These are phyloP conservation scores for Ascochyta koolunga DNA, from an alignment of 2,329 filamentous ascomycete species.

Conservation along the genomic window DNA sequence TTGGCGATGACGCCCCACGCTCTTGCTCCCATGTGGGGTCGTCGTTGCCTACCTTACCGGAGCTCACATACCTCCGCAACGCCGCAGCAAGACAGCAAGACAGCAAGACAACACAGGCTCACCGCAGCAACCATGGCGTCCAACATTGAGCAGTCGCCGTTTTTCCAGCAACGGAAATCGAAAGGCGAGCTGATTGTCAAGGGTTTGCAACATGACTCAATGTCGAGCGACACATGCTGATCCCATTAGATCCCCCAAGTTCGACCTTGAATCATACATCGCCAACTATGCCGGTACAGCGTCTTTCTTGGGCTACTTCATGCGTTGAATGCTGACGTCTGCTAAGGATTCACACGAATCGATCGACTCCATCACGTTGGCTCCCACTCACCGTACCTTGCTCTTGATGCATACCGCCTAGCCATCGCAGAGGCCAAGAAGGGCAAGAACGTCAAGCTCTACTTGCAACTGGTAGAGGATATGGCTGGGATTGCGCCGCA, in stretches of 20 bases:
- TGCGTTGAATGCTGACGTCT: background rate
- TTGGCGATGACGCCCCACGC: conserved; percentile 10
- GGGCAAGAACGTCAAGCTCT: conserved; percentile 74
- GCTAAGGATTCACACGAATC: conserved; percentile 76
- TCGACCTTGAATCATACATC: conserved; percentile 91
- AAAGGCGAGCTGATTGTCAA: conserved; percentile 41
- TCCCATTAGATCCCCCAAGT: conserved; percentile 74
- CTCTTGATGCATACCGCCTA: conserved; percentile 78
- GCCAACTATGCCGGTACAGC: conserved; percentile 80
- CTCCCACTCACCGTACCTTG: conserved; percentile 74
- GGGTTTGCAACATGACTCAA: conserved; percentile 25
- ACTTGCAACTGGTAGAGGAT: conserved; percentile 70
- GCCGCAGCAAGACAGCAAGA: conserved; percentile 12
- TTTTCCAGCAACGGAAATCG: conserved; percentile 40
- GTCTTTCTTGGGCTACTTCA: background rate
- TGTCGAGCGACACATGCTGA: conserved; percentile 22
- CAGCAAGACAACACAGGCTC: conserved; percentile 9
- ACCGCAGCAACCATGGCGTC: conserved; percentile 37
- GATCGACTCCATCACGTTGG: conserved; percentile 85
- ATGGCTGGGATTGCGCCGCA: conserved; percentile 68
- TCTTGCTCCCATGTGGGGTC: background rate
- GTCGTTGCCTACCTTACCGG: background rate
- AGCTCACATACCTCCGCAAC: conserved; percentile 20
- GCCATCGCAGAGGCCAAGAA: conserved; percentile 77
- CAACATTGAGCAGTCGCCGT: conserved; percentile 44